phyloP scores from a whole-genome alignment of 1,284 basidiomycete genomes.

The Fomitopsis betulina region DNA sequence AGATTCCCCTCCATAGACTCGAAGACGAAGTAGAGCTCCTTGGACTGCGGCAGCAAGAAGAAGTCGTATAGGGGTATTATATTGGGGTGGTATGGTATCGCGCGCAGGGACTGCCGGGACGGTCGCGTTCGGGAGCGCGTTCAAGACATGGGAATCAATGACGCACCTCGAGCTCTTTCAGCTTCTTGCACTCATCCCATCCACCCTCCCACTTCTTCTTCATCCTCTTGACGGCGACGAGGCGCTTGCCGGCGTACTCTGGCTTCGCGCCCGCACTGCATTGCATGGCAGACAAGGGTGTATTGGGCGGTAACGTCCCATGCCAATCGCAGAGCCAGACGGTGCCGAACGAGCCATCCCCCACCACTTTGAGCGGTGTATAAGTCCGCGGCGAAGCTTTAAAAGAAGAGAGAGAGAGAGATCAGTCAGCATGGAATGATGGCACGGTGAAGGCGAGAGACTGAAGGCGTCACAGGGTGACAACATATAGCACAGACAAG shows the following conservation, averaged over 20 bases:
- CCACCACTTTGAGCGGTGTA: slow-evolving; percentile 81
- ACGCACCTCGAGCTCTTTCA: slow-evolving; percentile 94
- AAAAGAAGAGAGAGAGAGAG: slow-evolving; percentile 4
- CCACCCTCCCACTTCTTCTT: slow-evolving; percentile 96
- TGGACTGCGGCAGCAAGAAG: slow-evolving; percentile 89
- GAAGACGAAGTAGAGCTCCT: slow-evolving; percentile 99
- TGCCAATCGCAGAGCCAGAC: slow-evolving; percentile 99
- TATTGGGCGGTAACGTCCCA: slow-evolving; percentile 86
- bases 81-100: slow-evolving; percentile 93
- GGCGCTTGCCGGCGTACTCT: slow-evolving; percentile 91
- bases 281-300: slow-evolving; percentile 87
- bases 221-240: slow-evolving; percentile 98
- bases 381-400: slow-evolving; percentile 37
- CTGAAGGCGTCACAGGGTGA: neutral
- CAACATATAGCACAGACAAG: slow-evolving; percentile 8
- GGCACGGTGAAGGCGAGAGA: slow-evolving; percentile 1
- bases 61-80: slow-evolving; percentile 99
- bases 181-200: slow-evolving; percentile 93
- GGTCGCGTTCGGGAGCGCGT: slow-evolving; percentile 14
- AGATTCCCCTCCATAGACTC: slow-evolving; percentile 99
- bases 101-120: slow-evolving; percentile 75
- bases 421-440: slow-evolving; percentile 9
- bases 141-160: slow-evolving; percentile 14
- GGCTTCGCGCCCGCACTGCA: slow-evolving; percentile 84
- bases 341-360: slow-evolving; percentile 96